Evolutionary conservation across 768 basidiomycete genomes (phyloP), one percentile per base, ranked within the genome.

Genomic region (Amanita jacksonii): DNA sequence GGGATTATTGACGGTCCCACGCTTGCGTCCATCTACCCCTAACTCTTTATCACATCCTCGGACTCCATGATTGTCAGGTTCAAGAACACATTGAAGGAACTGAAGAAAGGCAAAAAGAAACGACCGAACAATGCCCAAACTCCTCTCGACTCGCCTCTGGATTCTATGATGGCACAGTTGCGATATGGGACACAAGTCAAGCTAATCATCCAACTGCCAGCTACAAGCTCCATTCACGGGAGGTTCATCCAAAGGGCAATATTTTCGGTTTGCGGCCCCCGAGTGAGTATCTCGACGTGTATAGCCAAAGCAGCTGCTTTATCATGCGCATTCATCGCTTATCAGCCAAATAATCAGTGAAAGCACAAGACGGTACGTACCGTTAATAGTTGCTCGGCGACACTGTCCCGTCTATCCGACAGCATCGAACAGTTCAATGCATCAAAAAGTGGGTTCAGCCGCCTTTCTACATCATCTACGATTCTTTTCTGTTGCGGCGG

Each of bases 371-470:
- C n/a, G n/a, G n/a, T n/a, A 4, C 70, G 32, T 49, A 92, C 91
- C 92, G 68, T 75, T 70, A 3, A 78, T 72, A 96, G 64, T 51
- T 85, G 78, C 33, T 85, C 83, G 10, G 85, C 72, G 18, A 88
- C 79, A 8, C n/a, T n/a, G n/a, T n/a, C n/a, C n/a, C n/a, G n/a
- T n/a, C 73, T 59, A 48, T 68, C 66, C 10, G 87, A 82, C 15
- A 96, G 57, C 5, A 85, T 85, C 53, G 90, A 72, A 56, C 88
- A 91, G 60, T 97, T 96, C 52, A 97, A 63, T n/a, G 80, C 82
- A 57, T 96, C 93, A 54, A 93, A 96, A 35, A 97, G 62, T 0
- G 80, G 74, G 56, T 82, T 91, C 52, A 94, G 69, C 24, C 93
- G 74, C 15, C 89, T 75, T 57, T 93, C 90, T 4, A 92, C 73